Evolutionary conservation across 352 stramenopile genomes (phyloP).

Genomic region (Phytophthora pisi): DNA sequence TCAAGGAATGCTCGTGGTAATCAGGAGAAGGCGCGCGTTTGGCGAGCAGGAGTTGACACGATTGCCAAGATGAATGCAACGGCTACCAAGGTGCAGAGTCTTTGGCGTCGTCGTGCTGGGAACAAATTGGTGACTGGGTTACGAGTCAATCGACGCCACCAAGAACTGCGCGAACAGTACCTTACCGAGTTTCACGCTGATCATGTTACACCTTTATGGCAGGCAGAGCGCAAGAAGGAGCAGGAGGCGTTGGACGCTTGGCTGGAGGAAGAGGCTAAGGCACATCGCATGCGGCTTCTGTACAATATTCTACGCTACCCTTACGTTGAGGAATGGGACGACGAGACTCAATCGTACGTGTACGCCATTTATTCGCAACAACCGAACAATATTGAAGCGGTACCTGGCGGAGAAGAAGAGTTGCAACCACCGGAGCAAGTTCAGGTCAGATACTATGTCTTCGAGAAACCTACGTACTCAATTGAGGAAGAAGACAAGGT

Average conservation of each 20-base stretch:
- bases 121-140: conserved; percentile 49
- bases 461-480: conserved; percentile 63
- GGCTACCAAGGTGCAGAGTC: conserved; percentile 48
- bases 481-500: conserved; percentile 63
- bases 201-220: conserved; percentile 70
- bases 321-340: conserved; percentile 68
- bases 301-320: conserved; percentile 53
- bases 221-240: conserved; percentile 63
- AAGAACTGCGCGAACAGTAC: conserved; percentile 52
- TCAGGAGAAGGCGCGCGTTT: conserved; percentile 39
- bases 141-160: conserved; percentile 37
- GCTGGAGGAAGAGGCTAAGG: conserved; percentile 38
- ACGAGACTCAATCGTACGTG: conserved; percentile 43
- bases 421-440: conserved; percentile 15
- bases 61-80: conserved; percentile 47
- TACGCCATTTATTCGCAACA: conserved; percentile 40
- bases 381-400: conserved; percentile 2
- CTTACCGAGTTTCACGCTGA: conserved; percentile 59
- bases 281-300: conserved; percentile 43
- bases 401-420: conserved; percentile 11
- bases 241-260: conserved; percentile 55
- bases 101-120: conserved; percentile 57
- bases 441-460: conserved; percentile 27
- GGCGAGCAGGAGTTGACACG: conserved; percentile 28
- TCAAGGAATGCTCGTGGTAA: conserved; percentile 23